Base-by-base conservation (phyloP, 2,329 filamentous ascomycete species). In the Claviceps arundinis region DNA sequence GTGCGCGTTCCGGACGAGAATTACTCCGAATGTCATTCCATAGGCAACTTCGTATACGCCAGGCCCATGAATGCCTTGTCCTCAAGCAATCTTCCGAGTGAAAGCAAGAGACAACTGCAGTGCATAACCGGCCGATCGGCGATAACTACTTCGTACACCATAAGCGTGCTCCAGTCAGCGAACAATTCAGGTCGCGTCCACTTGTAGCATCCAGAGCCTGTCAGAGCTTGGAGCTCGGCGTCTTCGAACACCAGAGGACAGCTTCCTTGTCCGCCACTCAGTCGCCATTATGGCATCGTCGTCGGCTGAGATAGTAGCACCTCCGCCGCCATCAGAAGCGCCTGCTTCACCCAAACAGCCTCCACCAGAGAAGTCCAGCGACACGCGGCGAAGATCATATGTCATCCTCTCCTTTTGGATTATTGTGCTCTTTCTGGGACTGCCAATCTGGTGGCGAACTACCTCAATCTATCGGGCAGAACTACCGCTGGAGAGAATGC, bases 401-500 rank as follows among this genome's bases (percentile, higher is more conserved):
- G 85, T 97, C 49, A 82, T 98, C 56, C 66, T 87, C 56, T 91
- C 91, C 8, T 97, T 96, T 68, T 98, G 93, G 93, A 73, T 82
- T 5, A 81, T 97, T 40, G 87, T 95, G 6, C 65, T 95, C 6
- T 77, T 85, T 34, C 70, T 98, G 5, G 93, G 93, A 2, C 67
- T 98, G 58, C 93, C 93, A 53, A 84, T 95, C 78, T 98, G 93
- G 93, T 94, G 89, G 82, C 83, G 82, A 66, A 97, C 93, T 0
- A 98, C 93, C 4, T 85, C 87, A 0, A 95, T 97, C 52, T 90
- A 95, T 67, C 81, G 93, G 52, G 90, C 91, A 13, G 77, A 82
- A 45, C 72, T 98, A 59, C 93, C 93, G 5, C 68, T 96, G 58
- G 78, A 85, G 63, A 78, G 83, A 51, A 98, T 98, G 93, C 17